Conservation (phyloP, 495 filamentous ascomycete species). For the Thozetella sp. region DNA sequence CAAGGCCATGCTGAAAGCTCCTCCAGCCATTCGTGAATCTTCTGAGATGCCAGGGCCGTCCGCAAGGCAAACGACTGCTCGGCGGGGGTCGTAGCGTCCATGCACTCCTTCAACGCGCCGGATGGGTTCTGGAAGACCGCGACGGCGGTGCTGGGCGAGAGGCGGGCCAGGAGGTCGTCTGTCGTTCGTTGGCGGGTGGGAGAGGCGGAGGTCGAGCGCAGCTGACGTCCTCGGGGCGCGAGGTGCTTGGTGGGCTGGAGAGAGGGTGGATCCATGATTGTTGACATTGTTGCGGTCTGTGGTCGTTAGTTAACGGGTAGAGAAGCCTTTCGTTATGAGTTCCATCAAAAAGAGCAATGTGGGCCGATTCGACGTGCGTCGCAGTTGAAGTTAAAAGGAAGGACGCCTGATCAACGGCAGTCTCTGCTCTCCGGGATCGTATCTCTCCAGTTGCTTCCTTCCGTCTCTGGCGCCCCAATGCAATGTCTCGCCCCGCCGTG, state of each 20-base stretch:
- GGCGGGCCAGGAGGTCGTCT: conserved; percentile 44
- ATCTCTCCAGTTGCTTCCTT: too few species aligned
- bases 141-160: conserved; percentile 40
- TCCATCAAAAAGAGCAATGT: background rate
- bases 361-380: too few species aligned
- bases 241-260: conserved; percentile 17
- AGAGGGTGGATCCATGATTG: conserved; percentile 23
- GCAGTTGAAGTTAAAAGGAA: too few species aligned
- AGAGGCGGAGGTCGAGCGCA: conserved; percentile 29
- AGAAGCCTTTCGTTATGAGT: background rate
- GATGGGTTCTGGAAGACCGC: conserved; percentile 50
- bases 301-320: background rate
- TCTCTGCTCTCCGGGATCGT: too few species aligned
- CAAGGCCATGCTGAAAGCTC: conserved; percentile 80
- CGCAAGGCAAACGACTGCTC: conserved; percentile 74
- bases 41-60: conserved; percentile 73
- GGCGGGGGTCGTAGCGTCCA: conserved; percentile 64
- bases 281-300: background rate
- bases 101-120: conserved; percentile 59
- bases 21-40: conserved; percentile 73
- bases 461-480: too few species aligned
- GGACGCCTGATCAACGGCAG: too few species aligned
- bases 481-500: background rate
- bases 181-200: conserved; percentile 31
- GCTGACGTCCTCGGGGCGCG: conserved; percentile 11